phyloP scores from a whole-genome alignment of 1,284 basidiomycete species.

The Entoloma clypeatum region DNA sequence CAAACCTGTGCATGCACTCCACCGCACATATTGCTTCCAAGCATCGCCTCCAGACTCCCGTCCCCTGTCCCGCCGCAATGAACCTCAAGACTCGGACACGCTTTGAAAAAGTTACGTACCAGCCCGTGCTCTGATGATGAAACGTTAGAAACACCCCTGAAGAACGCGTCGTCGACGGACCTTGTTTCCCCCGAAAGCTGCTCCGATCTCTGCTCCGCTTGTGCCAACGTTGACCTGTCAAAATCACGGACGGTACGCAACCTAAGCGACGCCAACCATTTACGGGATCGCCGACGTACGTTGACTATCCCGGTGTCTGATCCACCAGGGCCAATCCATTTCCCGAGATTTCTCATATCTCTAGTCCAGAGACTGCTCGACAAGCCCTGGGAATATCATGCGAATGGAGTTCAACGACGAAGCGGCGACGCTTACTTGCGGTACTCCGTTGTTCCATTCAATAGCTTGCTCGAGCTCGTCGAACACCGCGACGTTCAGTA shows the following conservation, averaged over 20 bases:
- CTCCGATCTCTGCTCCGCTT: slow-evolving; percentile 87
- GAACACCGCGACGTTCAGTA: slow-evolving; percentile 86
- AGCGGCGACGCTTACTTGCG: slow-evolving; percentile 47
- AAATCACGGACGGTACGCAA: too few relatives aligned
- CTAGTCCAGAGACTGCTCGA: slow-evolving; percentile 90
- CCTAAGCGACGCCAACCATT: slow-evolving; percentile 3
- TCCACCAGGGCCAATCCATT: slow-evolving; percentile 88
- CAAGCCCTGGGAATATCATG: slow-evolving; percentile 53
- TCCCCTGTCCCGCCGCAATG: slow-evolving; percentile 61
- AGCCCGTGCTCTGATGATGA: slow-evolving; percentile 66
- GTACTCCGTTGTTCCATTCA: slow-evolving; percentile 88
- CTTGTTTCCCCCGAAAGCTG: slow-evolving; percentile 93
- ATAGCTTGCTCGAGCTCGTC: slow-evolving; percentile 90
- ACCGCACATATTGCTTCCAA: slow-evolving; percentile 91
- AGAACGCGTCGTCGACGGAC: slow-evolving; percentile 31
- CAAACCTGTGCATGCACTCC: slow-evolving; percentile 80
- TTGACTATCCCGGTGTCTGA: slow-evolving; percentile 87
- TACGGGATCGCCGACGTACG: slow-evolving; percentile 38
- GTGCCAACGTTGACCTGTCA: slow-evolving; percentile 90
- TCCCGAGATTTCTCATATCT: slow-evolving; percentile 77
- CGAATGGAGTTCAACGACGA: slow-evolving; percentile 16
- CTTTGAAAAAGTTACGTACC: slow-evolving; percentile 42
- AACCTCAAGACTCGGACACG: slow-evolving; percentile 11
- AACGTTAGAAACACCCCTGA: slow-evolving; percentile 19
- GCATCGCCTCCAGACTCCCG: slow-evolving; percentile 94